Conservation (phyloP, 2,329 filamentous ascomycete genomes). For the Alternaria brassicae region DNA sequence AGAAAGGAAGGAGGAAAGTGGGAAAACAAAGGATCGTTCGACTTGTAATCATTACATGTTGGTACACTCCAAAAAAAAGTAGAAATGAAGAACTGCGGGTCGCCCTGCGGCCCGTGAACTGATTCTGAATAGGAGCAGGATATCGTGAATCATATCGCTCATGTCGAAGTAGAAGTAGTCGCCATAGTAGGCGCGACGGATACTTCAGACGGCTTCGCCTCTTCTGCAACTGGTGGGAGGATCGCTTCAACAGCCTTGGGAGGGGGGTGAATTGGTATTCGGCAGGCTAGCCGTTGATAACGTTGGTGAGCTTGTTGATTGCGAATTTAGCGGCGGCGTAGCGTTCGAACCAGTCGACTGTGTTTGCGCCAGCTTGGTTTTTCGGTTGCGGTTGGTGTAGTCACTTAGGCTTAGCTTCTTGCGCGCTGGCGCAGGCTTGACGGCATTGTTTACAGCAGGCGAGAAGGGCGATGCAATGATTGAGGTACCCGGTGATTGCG, state of each 20-base stretch:
- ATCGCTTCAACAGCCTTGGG: conserved; percentile 35
- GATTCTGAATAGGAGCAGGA: conserved; percentile 28
- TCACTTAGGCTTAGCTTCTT: conserved; percentile 62
- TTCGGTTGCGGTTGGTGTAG: conserved; percentile 56
- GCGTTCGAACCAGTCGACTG: conserved; percentile 32
- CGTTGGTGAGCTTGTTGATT: conserved; percentile 43
- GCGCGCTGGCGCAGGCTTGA: conserved; percentile 52
- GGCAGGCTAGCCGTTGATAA: conserved; percentile 42
- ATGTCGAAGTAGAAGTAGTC: conserved; percentile 31
- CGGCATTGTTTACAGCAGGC: conserved; percentile 51
- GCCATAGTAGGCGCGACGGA: conserved; percentile 17
- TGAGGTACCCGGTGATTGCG: conserved; percentile 39
- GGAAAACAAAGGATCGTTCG: conserved; percentile 22
- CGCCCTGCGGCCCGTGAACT: conserved; percentile 26
- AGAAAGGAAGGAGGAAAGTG: conserved; percentile 17
- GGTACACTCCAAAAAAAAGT: conserved; percentile 35
- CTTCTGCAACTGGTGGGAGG: conserved; percentile 39
- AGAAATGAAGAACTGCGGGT: conserved; percentile 26
- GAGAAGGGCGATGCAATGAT: conserved; percentile 44
- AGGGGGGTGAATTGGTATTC: conserved; percentile 37
- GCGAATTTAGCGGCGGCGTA: conserved; percentile 34
- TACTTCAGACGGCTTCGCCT: conserved; percentile 26
- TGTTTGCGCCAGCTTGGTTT: conserved; percentile 48
- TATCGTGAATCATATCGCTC: conserved; percentile 37
- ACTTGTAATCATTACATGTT: conserved; percentile 44